These are phyloP conservation scores for sunflower (Helianthus annuus) DNA, from an alignment of 129 eudicot species.

Conservation along the genomic window DNA sequence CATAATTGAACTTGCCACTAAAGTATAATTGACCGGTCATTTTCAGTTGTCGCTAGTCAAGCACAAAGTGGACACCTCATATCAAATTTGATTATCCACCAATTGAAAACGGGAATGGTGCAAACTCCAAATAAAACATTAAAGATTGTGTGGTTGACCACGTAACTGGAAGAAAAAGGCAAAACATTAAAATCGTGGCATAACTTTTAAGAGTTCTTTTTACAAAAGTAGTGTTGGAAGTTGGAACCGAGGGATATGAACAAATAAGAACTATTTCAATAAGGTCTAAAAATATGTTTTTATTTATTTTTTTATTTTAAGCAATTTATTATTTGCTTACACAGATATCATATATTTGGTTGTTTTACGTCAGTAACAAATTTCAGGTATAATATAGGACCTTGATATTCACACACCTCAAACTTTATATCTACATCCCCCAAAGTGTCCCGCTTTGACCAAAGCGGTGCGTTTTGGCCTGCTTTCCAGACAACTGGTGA, in stretches of 20 bases:
- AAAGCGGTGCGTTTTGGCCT: too few relatives aligned
- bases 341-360: too few relatives aligned
- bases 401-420: too few relatives aligned
- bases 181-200: background rate
- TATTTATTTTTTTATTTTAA: too few relatives aligned
- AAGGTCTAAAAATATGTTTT: background rate
- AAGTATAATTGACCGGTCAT: slow-evolving; percentile 8
- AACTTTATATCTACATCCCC: too few relatives aligned
- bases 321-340: too few relatives aligned
- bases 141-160: slow-evolving; percentile 17
- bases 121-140: background rate
- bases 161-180: background rate
- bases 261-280: background rate
- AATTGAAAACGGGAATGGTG: background rate
- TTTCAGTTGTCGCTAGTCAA: slow-evolving; percentile 13
- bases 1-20: background rate
- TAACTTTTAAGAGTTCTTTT: background rate
- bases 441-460: too few relatives aligned
- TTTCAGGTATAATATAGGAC: too few relatives aligned
- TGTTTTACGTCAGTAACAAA: too few relatives aligned
- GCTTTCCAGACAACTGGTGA: too few relatives aligned
- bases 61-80: slow-evolving; percentile 2
- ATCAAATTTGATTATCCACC: slow-evolving; percentile 12
- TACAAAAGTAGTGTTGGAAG: too few relatives aligned
- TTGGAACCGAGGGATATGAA: background rate